These are phyloP conservation scores for Lecanosticta acicola DNA, from an alignment of 2,329 filamentous ascomycete genomes.

Conservation along the genomic window DNA sequence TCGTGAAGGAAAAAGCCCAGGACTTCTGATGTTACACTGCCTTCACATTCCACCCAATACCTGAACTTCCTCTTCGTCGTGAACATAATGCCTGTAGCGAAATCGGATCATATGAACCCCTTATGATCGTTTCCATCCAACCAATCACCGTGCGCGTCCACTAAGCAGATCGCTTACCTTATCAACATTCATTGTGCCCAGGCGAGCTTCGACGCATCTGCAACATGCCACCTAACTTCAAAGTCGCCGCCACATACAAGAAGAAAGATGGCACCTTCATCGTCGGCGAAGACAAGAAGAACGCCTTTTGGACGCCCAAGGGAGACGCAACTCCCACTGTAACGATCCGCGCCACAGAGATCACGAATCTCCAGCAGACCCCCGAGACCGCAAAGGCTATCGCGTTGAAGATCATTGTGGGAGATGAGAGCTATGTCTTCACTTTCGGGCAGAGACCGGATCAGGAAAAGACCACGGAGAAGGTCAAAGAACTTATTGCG, in stretches of 20 bases:
- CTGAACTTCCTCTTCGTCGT: too few species aligned
- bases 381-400: conserved; percentile 83
- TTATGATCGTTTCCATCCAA: too few species aligned
- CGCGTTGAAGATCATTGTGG: conserved; percentile 86
- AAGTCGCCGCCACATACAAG: conserved; percentile 73
- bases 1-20: not conserved
- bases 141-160: not conserved
- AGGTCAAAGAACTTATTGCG: conserved; percentile 71
- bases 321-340: conserved; percentile 60
- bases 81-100: too few species aligned
- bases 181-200: not conserved
- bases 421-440: conserved; percentile 73
- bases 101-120: too few species aligned
- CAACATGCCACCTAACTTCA: conserved; percentile 34
- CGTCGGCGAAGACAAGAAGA: conserved; percentile 65
- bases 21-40: too few species aligned
- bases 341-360: conserved; percentile 65
- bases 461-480: conserved; percentile 77
- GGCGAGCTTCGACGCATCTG: not conserved
- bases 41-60: too few species aligned
- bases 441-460: conserved; percentile 79
- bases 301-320: conserved; percentile 74
- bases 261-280: conserved; percentile 88
- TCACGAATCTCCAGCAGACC: conserved; percentile 93
- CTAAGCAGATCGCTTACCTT: not conserved